Base-by-base conservation (phyloP, 2,329 filamentous ascomycete species). In the Xylaria sp. region DNA sequence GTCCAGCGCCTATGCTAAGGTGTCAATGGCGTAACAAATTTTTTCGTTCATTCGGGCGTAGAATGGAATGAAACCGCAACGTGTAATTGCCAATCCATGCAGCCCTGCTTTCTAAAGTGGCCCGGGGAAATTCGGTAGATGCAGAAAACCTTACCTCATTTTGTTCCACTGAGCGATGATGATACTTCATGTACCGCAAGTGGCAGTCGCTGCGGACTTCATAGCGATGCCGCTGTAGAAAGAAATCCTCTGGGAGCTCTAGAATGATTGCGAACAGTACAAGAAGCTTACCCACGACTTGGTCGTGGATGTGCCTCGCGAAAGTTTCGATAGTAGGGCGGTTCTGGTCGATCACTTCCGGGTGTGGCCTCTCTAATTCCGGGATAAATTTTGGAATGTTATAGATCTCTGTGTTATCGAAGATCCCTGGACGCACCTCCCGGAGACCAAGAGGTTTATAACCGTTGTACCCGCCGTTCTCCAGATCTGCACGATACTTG, bases 101-200 rank as follows among this genome's bases (percentile, higher is more conserved):
- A 13, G 2, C 23, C 15, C 8, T 15, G 35, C 5, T 13, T 23
- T 2, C 25, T 13, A 23, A 11, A 15, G 19, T 23, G 17, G 4
- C 2, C 4, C 2, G 2, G n/a, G 17, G 11, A 17, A 23, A 47
- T 21, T 11, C 5, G 17, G n/a, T n/a, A n/a, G n/a, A n/a, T n/a
- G n/a, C n/a, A n/a, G n/a, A 13, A 19, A 51, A 19, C 4, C 41
- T 35, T 49, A 58, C 62, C 9, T 64, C 43, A 70, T 83, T 84
- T 29, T 80, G 78, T 15, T 80, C 79, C 3, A 73, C 67, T 0
- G 76, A 77, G 11, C 83, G 79, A 0, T 76, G 76, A 57, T 81
- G 78, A 66, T 87, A 87, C 60, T 84, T 81, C 84, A 87, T 86
- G 71, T 86, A 87, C 7, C 86, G 80, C 33, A 87, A 76, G 67